A percentile compares a stretch with the other conserved stretches of the same genome.
Conservation (phyloP, 352 stramenopile genomes). For the Globisporangium uncinulatum region DNA sequence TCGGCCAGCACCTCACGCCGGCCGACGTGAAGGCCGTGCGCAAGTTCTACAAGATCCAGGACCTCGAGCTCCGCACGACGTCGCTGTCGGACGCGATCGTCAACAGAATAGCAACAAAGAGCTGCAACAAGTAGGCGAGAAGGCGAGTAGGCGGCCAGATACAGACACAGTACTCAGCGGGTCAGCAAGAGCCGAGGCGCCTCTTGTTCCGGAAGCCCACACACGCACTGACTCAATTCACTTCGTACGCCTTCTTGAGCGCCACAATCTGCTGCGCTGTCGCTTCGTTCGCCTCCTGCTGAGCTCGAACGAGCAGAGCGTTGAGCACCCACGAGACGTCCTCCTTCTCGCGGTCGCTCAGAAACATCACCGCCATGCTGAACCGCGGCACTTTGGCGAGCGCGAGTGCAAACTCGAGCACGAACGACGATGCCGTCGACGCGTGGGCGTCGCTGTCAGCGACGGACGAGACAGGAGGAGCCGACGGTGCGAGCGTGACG, state of each 20-base stretch:
- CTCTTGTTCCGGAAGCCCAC: no score
- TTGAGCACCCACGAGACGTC: slow-evolving; percentile 47
- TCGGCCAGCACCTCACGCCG: slow-evolving; percentile 41
- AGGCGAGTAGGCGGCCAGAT: no score
- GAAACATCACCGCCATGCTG: slow-evolving; percentile 74
- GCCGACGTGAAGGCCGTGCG: slow-evolving; percentile 53
- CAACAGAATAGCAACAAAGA: slow-evolving; percentile 86
- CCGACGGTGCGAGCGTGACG: slow-evolving; percentile 7
- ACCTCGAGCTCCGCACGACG: slow-evolving; percentile 60
- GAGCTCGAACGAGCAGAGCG: slow-evolving; percentile 13
- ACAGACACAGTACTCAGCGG: background rate
- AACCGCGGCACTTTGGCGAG: slow-evolving; percentile 61
- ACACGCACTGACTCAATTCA: slow-evolving; percentile 5
- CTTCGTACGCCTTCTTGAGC: slow-evolving; percentile 43
- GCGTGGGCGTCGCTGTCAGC: background rate
- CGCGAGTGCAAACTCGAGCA: slow-evolving; percentile 27
- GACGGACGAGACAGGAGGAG: background rate
- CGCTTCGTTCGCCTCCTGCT: background rate
- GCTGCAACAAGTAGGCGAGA: slow-evolving; percentile 64
- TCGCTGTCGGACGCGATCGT: slow-evolving; percentile 62
- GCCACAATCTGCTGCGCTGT: slow-evolving; percentile 12
- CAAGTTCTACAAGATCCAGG: slow-evolving; percentile 85
- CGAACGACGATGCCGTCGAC: slow-evolving; percentile 16
- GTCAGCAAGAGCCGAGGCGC: no score
- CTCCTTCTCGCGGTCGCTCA: slow-evolving; percentile 55